These are phyloP conservation scores for Pilaira anomala DNA, from an alignment of 192 early-diverging fungal species.

Conservation along the genomic window DNA sequence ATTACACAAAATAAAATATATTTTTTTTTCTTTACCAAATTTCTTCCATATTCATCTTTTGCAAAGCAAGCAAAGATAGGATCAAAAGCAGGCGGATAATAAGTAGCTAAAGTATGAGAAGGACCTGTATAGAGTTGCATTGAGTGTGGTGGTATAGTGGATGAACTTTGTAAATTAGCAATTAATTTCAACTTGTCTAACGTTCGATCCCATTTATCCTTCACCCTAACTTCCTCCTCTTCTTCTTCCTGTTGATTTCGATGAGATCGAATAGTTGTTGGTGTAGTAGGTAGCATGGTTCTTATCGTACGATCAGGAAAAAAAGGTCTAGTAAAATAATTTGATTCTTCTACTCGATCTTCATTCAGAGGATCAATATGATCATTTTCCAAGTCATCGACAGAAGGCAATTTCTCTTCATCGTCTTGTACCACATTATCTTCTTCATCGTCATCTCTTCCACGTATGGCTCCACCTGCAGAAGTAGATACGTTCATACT, in stretches of 20 bases:
- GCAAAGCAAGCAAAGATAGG: conserved; percentile 30
- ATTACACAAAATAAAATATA: background rate
- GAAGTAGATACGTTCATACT: background rate
- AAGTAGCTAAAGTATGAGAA: conserved; percentile 20
- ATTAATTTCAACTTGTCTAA: conserved; percentile 24
- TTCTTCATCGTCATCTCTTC: background rate
- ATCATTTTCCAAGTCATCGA: conserved; percentile 16
- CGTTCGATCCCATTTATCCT: conserved; percentile 27
- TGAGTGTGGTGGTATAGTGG: background rate
- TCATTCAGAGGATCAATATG: conserved; percentile 7
- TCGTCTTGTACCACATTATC: background rate
- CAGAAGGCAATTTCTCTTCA: conserved; percentile 21
- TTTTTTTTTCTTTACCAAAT: conserved; percentile 27
- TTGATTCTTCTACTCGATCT: background rate
- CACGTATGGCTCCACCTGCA: background rate
- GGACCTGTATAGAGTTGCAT: background rate
- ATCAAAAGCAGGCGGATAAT: conserved; percentile 36
- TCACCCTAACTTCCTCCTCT: background rate
- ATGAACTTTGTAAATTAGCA: conserved; percentile 7
- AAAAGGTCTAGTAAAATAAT: conserved; percentile 5
- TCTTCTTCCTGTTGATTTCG: background rate
- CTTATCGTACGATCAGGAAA: background rate
- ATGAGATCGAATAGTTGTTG: background rate
- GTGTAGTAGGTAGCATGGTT: background rate
- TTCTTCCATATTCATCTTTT: conserved; percentile 29